Evolutionary conservation across 371 early-diverging fungal species (phyloP).

Genomic region (Rhizopus microsporus): DNA sequence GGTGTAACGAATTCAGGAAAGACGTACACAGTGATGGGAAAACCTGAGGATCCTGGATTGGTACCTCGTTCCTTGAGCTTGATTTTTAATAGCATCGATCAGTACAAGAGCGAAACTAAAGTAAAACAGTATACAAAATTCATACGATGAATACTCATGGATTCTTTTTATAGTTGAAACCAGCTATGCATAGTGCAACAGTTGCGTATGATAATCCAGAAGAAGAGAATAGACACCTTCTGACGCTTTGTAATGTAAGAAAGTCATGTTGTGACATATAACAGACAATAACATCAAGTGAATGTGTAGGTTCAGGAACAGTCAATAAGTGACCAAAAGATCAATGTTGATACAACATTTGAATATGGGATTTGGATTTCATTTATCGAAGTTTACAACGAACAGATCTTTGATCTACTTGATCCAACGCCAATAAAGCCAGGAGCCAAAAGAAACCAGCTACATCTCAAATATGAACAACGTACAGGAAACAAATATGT

Average conservation of each 20-base stretch:
- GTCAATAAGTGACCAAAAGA: neutral
- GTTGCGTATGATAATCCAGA: slow-evolving; percentile 29
- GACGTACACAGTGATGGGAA: slow-evolving; percentile 73
- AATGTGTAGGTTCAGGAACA: slow-evolving; percentile 2
- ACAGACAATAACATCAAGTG: neutral
- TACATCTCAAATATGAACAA: slow-evolving; percentile 61
- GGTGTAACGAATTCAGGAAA: slow-evolving; percentile 87
- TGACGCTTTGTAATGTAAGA: slow-evolving; percentile 8
- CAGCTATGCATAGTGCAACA: slow-evolving; percentile 50
- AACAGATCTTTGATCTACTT: slow-evolving; percentile 82
- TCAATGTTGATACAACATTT: slow-evolving; percentile 50
- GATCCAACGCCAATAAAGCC: slow-evolving; percentile 34
- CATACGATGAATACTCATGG: neutral
- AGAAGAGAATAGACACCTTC: slow-evolving; percentile 37
- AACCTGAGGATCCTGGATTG: slow-evolving; percentile 53
- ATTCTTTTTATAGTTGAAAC: slow-evolving; percentile 32
- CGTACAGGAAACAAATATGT: slow-evolving; percentile 62
- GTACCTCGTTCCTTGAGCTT: slow-evolving; percentile 65
- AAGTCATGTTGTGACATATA: neutral
- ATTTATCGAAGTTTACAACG: slow-evolving; percentile 84
- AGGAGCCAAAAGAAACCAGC: slow-evolving; percentile 35
- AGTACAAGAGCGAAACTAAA: slow-evolving; percentile 34
- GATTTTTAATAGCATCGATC: slow-evolving; percentile 52
- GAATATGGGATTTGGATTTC: slow-evolving; percentile 75
- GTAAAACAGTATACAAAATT: slow-evolving; percentile 15